Conservation (phyloP, 2,329 filamentous ascomycete species). For the Saccharata proteae region DNA sequence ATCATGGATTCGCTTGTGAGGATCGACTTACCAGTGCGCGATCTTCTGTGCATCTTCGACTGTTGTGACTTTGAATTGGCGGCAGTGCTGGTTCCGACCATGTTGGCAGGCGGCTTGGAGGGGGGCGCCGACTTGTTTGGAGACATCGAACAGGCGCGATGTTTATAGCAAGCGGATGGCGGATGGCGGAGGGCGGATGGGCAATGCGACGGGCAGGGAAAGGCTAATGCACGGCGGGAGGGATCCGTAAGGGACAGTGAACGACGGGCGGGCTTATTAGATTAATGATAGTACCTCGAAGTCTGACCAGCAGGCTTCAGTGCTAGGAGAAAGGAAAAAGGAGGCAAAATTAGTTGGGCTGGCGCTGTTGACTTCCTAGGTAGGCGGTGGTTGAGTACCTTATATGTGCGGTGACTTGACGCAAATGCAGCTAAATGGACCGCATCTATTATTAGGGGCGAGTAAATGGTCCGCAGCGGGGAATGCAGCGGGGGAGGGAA, state of each 20-base stretch:
- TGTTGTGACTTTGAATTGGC: conserved; percentile 50
- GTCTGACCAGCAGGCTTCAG: conserved; percentile 37
- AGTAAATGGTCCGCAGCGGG: conserved; percentile 12
- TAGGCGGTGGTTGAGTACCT: conserved; percentile 29
- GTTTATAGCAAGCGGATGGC: conserved; percentile 27
- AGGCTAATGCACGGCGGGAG: conserved; percentile 28
- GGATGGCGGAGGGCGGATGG: too few species aligned
- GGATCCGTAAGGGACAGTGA: conserved; percentile 30
- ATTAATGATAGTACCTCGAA: conserved; percentile 32
- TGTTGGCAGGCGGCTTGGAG: conserved; percentile 35
- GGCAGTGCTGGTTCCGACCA: conserved; percentile 36
- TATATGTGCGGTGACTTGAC: conserved; percentile 32
- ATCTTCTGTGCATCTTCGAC: conserved; percentile 83
- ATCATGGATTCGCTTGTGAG: conserved; percentile 7
- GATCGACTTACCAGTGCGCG: conserved; percentile 69
- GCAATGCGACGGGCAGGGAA: conserved; percentile 26
- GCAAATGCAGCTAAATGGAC: conserved; percentile 28
- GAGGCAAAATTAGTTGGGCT: conserved; percentile 35
- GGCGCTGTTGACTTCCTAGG: conserved; percentile 19
- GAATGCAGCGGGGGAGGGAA: conserved; percentile 18
- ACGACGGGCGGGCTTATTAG: conserved; percentile 29
- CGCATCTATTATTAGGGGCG: conserved; percentile 37
- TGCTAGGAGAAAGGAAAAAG: conserved; percentile 22
- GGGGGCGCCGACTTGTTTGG: conserved; percentile 15
- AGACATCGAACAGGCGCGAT: conserved; percentile 34